Conservation (phyloP, 805 yeast species). For the Candida tallmaniae region DNA sequence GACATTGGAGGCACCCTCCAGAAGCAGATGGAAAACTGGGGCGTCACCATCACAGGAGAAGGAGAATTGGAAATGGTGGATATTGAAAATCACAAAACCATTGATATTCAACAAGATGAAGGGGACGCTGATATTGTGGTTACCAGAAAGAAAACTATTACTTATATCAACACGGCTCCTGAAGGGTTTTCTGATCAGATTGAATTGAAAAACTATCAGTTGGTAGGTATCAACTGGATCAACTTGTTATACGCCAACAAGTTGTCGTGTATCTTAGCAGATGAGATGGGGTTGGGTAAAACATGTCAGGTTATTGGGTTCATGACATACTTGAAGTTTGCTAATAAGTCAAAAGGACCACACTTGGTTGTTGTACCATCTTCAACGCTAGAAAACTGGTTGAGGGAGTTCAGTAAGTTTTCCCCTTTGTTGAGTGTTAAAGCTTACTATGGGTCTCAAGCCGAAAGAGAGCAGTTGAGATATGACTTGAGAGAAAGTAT, state of each 20-base stretch:
- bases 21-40: slow-evolving; percentile 78
- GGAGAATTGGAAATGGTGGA: slow-evolving; percentile 69
- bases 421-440: slow-evolving; percentile 78
- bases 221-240: slow-evolving; percentile 96
- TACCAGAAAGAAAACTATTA: slow-evolving; percentile 19
- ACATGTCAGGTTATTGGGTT: slow-evolving; percentile 95
- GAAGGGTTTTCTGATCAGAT: slow-evolving; percentile 55
- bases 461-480: slow-evolving; percentile 81
- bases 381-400: slow-evolving; percentile 95
- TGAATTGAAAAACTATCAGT: slow-evolving; percentile 82
- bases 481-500: slow-evolving; percentile 55
- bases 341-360: slow-evolving; percentile 58
- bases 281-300: slow-evolving; percentile 98
- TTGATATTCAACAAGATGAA: slow-evolving; percentile 22
- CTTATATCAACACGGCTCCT: slow-evolving; percentile 71
- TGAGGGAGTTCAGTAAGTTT: slow-evolving; percentile 87
- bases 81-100: slow-evolving; percentile 23
- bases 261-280: slow-evolving; percentile 91
- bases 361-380: slow-evolving; percentile 95
- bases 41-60: slow-evolving; percentile 66
- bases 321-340: slow-evolving; percentile 75
- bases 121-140: slow-evolving; percentile 32
- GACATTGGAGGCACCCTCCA: slow-evolving; percentile 69
- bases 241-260: slow-evolving; percentile 69
- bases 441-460: slow-evolving; percentile 89